Conservation (phyloP, 2,329 filamentous ascomycete genomes). For the Lachnellula subtilissima region DNA sequence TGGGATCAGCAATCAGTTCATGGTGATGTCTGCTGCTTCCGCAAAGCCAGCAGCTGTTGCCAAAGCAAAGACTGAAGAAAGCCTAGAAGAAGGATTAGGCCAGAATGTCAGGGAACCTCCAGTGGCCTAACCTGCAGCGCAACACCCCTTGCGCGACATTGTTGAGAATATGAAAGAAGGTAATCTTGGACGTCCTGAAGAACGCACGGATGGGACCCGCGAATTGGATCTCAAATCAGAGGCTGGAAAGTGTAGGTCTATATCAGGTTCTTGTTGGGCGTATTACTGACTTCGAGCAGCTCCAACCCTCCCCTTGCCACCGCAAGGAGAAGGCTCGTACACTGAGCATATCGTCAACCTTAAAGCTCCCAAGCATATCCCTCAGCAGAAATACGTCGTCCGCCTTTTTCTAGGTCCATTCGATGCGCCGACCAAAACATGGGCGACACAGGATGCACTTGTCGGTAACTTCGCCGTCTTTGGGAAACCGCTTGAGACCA, state of each 20-base stretch:
- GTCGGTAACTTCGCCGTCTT: conserved; percentile 38
- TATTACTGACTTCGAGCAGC: neutral
- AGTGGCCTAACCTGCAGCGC: too few relatives aligned
- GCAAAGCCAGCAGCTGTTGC: neutral
- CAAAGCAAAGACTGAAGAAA: neutral
- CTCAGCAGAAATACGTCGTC: conserved; percentile 33
- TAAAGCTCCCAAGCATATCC: conserved; percentile 32
- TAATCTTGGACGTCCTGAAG: neutral
- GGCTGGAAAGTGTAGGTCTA: conserved; percentile 18
- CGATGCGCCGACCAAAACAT: conserved; percentile 21
- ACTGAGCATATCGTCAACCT: conserved; percentile 35
- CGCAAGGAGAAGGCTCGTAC: conserved; percentile 16
- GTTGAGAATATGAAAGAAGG: conserved; percentile 2
- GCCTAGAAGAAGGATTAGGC: neutral
- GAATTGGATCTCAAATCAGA: conserved; percentile 21
- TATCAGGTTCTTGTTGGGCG: neutral
- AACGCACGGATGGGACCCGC: neutral
- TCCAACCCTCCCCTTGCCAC: conserved; percentile 1
- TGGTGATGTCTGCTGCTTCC: neutral
- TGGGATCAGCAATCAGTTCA: conserved; percentile 14
- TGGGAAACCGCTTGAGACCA: conserved; percentile 30
- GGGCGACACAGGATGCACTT: conserved; percentile 36
- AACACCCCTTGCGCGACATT: conserved; percentile 1
- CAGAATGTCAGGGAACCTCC: neutral
- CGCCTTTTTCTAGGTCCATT: conserved; percentile 36